Conservation (phyloP, 805 yeast species). For the Isabelozyma gotoi region DNA sequence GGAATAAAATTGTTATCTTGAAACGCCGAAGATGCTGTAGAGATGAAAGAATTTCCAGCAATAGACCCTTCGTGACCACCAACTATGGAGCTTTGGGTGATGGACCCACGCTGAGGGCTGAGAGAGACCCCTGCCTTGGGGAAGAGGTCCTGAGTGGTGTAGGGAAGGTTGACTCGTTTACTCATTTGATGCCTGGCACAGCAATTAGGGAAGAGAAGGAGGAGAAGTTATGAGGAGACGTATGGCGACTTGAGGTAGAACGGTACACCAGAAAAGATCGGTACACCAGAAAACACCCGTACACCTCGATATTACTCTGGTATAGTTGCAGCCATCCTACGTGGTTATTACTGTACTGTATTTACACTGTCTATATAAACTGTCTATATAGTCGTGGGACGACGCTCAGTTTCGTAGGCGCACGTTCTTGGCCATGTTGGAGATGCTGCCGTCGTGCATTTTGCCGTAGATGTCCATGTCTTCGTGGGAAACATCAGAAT, state of each 20-base stretch:
- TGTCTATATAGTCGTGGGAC: neutral
- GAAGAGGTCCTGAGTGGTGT: constrained; percentile 42
- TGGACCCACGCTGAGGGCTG: neutral
- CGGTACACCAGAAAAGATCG: neutral
- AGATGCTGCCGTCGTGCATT: constrained; percentile 5
- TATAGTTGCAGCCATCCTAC: too few species aligned
- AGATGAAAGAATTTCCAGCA: constrained; percentile 22
- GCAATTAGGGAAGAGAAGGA: neutral
- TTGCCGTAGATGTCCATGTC: constrained; percentile 8
- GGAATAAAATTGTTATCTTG: constrained; percentile 2
- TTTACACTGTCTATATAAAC: too few species aligned
- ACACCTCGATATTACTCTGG: too few species aligned
- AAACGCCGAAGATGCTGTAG: constrained; percentile 13
- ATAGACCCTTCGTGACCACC: constrained; percentile 9
- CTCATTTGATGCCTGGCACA: constrained; percentile 15
- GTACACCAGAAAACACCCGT: neutral
- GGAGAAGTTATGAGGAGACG: neutral
- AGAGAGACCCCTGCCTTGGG: constrained; percentile 23
- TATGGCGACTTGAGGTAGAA: neutral
- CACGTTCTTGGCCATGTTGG: constrained; percentile 9
- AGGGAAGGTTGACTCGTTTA: constrained; percentile 39
- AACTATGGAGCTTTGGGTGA: neutral
- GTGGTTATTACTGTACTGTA: too few species aligned
- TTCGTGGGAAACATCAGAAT: constrained; percentile 1
- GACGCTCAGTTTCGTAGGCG: constrained; percentile 3